A percentile compares a stretch with the other conserved stretches of the same genome.
Evolutionary conservation across 2,329 filamentous ascomycete species (phyloP).

Genomic region (Pseudopyrenochaeta lycopersici): DNA sequence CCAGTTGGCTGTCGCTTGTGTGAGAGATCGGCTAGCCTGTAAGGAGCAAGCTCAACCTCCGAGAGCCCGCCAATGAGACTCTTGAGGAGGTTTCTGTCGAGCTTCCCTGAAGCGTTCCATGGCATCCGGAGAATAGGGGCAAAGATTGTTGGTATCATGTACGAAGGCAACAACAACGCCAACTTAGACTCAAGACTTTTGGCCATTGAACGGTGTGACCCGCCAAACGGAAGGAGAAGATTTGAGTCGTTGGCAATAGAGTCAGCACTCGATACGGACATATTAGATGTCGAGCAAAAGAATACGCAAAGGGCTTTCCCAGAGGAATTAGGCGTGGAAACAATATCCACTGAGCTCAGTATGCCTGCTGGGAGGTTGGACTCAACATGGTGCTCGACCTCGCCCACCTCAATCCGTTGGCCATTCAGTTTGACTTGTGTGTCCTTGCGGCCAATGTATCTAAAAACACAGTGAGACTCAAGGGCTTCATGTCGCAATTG

Average conservation of each 20-base stretch:
- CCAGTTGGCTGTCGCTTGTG: neutral
- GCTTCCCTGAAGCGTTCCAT: conserved; percentile 22
- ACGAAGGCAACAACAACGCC: neutral
- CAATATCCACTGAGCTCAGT: neutral
- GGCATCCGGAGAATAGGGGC: conserved; percentile 21
- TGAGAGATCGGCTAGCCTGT: neutral
- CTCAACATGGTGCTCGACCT: conserved; percentile 17
- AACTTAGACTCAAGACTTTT: conserved; percentile 1
- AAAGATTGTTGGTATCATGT: conserved; percentile 4
- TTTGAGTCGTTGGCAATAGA: neutral
- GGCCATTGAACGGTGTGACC: neutral
- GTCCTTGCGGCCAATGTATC: conserved; percentile 29
- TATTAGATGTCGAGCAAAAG: no score
- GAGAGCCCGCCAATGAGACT: conserved; percentile 17
- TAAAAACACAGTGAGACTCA: no score
- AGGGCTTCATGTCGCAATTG: no score
- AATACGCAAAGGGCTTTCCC: neutral
- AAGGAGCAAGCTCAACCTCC: neutral
- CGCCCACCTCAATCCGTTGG: conserved; percentile 31
- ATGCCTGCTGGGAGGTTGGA: neutral
- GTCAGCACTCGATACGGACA: no score
- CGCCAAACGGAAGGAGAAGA: neutral
- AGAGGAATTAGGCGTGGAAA: neutral
- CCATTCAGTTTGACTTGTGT: conserved; percentile 31
- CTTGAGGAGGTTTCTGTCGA: conserved; percentile 7